Conservation (phyloP, 306 rosid genomes). For the Glycine tomentella region DNA sequence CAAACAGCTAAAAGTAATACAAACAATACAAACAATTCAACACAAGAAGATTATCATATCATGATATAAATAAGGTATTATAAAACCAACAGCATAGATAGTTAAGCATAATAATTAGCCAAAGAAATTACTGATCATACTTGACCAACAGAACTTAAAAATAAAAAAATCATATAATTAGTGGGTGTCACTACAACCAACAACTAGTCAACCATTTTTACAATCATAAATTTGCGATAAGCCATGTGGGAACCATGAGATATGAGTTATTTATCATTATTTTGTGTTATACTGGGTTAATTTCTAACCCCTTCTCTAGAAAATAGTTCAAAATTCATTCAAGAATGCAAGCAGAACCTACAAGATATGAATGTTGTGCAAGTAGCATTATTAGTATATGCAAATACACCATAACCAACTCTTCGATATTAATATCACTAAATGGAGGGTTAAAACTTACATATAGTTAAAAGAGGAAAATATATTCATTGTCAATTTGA, state of each 20-base stretch:
- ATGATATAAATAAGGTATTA: neutral
- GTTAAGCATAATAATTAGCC: neutral
- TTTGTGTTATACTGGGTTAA: slow-evolving; percentile 12
- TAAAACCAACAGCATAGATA: neutral
- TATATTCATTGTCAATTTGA: neutral
- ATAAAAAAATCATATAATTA: neutral
- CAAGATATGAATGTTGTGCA: slow-evolving; percentile 2
- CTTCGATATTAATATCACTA: neutral
- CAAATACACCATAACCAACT: slow-evolving; percentile 5
- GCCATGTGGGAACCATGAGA: neutral
- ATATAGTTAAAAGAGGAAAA: neutral
- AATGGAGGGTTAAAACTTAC: neutral
- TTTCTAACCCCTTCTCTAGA: neutral
- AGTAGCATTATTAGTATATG: slow-evolving; percentile 1
- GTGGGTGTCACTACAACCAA: neutral
- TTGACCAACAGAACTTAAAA: neutral
- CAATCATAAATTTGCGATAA: neutral
- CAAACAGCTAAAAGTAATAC: slow-evolving; percentile 34
- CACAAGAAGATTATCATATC: neutral
- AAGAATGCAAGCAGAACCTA: slow-evolving; percentile 16
- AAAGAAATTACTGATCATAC: neutral
- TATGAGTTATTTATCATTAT: slow-evolving; percentile 27
- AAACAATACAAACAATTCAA: neutral
- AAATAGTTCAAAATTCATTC: slow-evolving; percentile 25
- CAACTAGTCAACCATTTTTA: neutral